phyloP scores from a whole-genome alignment of 2,329 filamentous ascomycete genomes.

The Aspergillus sp. region DNA sequence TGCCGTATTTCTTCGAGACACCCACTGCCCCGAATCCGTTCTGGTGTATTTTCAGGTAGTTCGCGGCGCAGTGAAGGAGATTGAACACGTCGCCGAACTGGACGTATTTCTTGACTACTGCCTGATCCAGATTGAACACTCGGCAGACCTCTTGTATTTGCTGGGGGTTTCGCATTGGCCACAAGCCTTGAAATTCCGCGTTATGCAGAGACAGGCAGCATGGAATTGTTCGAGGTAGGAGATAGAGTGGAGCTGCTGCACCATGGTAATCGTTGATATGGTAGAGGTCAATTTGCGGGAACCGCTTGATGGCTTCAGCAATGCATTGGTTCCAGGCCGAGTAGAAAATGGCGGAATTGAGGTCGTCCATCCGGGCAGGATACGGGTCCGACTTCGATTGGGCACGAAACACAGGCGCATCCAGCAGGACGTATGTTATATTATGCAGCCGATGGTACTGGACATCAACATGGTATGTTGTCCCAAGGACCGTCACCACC shows the following conservation, averaged over 20 bases:
- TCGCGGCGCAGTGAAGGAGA: conserved; percentile 64
- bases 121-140: conserved; percentile 62
- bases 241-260: conserved; percentile 62
- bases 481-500: conserved; percentile 61
- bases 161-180: conserved; percentile 63
- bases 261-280: conserved; percentile 68
- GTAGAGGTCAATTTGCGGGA: conserved; percentile 61
- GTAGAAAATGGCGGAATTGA: conserved; percentile 67
- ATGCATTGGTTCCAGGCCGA: conserved; percentile 71
- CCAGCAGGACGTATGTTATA: conserved; percentile 67
- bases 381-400: conserved; percentile 65
- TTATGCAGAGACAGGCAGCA: conserved; percentile 66
- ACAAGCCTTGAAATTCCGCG: conserved; percentile 68
- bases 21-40: conserved; percentile 68
- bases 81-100: conserved; percentile 71
- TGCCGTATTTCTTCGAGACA: conserved; percentile 68
- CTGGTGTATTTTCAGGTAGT: conserved; percentile 67
- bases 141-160: conserved; percentile 64
- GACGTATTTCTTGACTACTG: conserved; percentile 61
- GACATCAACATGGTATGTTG: conserved; percentile 61
- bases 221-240: conserved; percentile 63
- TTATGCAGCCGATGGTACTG: conserved; percentile 65
- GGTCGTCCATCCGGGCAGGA: conserved; percentile 67
- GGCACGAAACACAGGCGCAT: conserved; percentile 65
- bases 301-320: conserved; percentile 63